Percentiles rank a stretch among this genome's conserved stretches.
These are phyloP conservation scores for Phytophthora colocasiae DNA, from an alignment of 352 stramenopile genomes.

Conservation along the genomic window DNA sequence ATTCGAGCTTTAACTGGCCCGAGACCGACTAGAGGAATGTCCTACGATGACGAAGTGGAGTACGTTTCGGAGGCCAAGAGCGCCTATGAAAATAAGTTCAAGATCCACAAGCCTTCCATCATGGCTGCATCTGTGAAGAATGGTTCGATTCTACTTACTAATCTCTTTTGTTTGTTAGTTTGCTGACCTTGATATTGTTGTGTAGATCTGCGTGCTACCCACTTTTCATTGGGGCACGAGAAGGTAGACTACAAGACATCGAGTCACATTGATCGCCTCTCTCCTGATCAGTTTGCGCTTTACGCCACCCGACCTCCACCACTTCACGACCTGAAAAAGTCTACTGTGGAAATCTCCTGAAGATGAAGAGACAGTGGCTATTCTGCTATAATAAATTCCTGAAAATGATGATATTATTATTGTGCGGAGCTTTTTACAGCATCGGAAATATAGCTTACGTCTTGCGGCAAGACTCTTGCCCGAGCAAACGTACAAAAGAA, in stretches of 20 bases:
- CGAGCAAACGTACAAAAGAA: constrained; percentile 13
- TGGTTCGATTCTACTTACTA: constrained; percentile 51
- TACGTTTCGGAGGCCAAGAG: constrained; percentile 83
- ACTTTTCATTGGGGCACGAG: constrained; percentile 75
- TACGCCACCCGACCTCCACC: constrained; percentile 54
- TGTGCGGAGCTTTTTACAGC: constrained; percentile 24
- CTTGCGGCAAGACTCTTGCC: no score
- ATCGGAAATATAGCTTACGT: constrained; percentile 22
- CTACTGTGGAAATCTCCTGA: constrained; percentile 74
- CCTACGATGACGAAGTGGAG: constrained; percentile 80
- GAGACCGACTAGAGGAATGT: constrained; percentile 63
- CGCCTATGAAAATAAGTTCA: constrained; percentile 76
- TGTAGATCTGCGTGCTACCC: constrained; percentile 78
- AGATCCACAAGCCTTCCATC: constrained; percentile 71
- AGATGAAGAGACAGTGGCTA: neutral
- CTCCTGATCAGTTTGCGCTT: constrained; percentile 62
- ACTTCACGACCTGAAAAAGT: constrained; percentile 74
- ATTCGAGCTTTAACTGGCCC: constrained; percentile 69
- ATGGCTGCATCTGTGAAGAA: constrained; percentile 84
- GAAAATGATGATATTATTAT: constrained; percentile 52
- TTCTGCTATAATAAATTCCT: constrained; percentile 18
- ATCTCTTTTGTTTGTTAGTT: constrained; percentile 8
- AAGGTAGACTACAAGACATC: constrained; percentile 74
- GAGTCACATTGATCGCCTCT: constrained; percentile 66
- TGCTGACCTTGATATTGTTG: constrained; percentile 6